Evolutionary conservation across 176 grass and related monocot genomes (phyloP).

Genomic region (Carex pumila): DNA sequence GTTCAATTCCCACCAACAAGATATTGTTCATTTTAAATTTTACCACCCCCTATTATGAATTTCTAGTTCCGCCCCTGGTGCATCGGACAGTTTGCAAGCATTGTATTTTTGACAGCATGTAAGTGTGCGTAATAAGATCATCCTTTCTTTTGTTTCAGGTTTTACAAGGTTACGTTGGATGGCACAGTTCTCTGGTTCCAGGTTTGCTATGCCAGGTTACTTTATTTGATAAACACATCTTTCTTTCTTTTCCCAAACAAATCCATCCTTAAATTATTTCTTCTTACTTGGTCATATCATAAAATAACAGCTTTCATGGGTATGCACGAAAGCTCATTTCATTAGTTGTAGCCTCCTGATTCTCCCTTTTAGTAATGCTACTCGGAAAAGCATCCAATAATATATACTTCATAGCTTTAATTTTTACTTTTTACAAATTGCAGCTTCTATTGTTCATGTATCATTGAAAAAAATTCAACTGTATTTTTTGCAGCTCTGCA

Average conservation of each 20-base stretch:
- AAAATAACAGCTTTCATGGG: background rate
- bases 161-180: slow-evolving; percentile 73
- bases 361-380: background rate
- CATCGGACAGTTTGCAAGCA: background rate
- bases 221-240: slow-evolving; percentile 12
- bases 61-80: too few species aligned
- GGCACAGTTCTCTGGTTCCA: slow-evolving; percentile 83
- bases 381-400: background rate
- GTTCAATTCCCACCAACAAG: too few species aligned
- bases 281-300: background rate
- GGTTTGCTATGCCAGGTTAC: slow-evolving; percentile 51
- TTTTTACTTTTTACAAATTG: slow-evolving; percentile 20
- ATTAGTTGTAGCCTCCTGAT: background rate
- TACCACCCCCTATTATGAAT: too few species aligned
- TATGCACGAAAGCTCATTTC: background rate
- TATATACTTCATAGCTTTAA: slow-evolving; percentile 6
- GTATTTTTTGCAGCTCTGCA: slow-evolving; percentile 46
- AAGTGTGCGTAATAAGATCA: background rate
- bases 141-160: slow-evolving; percentile 44
- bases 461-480: background rate
- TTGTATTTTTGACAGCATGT: background rate
- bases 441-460: background rate
- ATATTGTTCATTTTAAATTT: too few species aligned
- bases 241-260: background rate
- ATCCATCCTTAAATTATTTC: background rate